phyloP scores from a whole-genome alignment of 2,329 filamentous ascomycete species.

The Hypoxylon sp. region DNA sequence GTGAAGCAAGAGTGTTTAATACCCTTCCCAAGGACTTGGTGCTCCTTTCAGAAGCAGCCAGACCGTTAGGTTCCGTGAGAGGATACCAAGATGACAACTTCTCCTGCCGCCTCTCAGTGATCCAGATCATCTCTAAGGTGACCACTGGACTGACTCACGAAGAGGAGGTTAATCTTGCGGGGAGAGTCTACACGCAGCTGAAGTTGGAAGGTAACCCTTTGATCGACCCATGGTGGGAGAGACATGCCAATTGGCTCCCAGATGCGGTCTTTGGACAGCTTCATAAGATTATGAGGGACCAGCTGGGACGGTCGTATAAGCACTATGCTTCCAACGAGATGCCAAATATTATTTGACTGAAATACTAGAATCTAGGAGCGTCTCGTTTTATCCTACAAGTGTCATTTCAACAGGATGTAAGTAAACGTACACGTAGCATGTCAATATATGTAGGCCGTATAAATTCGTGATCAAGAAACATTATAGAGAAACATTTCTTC shows the following conservation, averaged over 20 bases:
- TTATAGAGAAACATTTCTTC: neutral
- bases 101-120: constrained; percentile 17
- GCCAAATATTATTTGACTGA: neutral
- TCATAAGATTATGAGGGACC: constrained; percentile 10
- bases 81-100: constrained; percentile 21
- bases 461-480: neutral
- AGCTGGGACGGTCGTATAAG: constrained; percentile 14
- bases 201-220: constrained; percentile 32
- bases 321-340: neutral
- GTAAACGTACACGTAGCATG: neutral
- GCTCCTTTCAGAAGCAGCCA: neutral
- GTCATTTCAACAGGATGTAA: too few species aligned
- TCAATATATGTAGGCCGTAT: neutral
- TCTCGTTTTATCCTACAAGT: neutral
- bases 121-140: constrained; percentile 16
- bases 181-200: constrained; percentile 36
- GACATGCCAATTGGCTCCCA: neutral
- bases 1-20: constrained; percentile 18
- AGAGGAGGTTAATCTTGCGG: constrained; percentile 20
- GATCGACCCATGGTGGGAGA: neutral
- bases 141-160: constrained; percentile 15
- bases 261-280: constrained; percentile 6
- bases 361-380: neutral
- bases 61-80: neutral
- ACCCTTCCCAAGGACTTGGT: neutral